phyloP scores from a whole-genome alignment of 2,329 filamentous ascomycete species.

The Cercospora zeina region DNA sequence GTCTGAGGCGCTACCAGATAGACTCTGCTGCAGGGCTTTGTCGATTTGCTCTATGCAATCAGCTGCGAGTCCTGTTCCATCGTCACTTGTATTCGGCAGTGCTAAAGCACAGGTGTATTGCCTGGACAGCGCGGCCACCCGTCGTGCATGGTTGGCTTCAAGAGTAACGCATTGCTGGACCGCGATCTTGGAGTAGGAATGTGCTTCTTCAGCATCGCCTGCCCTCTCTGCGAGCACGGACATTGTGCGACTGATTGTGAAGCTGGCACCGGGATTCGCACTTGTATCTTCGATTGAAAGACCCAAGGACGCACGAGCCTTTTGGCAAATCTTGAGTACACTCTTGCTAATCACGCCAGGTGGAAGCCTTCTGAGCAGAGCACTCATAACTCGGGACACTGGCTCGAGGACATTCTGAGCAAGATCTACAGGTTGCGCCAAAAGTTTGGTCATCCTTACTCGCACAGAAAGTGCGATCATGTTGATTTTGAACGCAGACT shows the following conservation, averaged over 20 bases:
- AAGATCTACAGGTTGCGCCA: conserved; percentile 59
- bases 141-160: conserved; percentile 28
- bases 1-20: conserved; percentile 31
- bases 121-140: conserved; percentile 15
- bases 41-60: conserved; percentile 13
- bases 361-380: conserved; percentile 49
- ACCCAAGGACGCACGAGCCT: conserved; percentile 2
- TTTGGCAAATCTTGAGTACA: conserved; percentile 17
- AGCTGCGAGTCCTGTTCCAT: neutral
- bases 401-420: conserved; percentile 67
- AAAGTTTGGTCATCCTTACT: conserved; percentile 65
- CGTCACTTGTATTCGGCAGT: neutral
- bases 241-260: conserved; percentile 23
- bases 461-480: conserved; percentile 62
- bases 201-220: conserved; percentile 16
- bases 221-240: conserved; percentile 28
- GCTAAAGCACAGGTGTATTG: neutral
- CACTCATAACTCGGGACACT: conserved; percentile 61
- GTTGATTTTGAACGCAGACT: conserved; percentile 63
- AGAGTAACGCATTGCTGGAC: conserved; percentile 20
- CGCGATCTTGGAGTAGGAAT: conserved; percentile 22
- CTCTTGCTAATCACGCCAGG: neutral
- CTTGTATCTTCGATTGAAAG: neutral
- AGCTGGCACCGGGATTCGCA: conserved; percentile 3
- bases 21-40: conserved; percentile 21